These are phyloP conservation scores for Xylaria arbuscula DNA, from an alignment of 2,329 filamentous ascomycete genomes.

Conservation along the genomic window DNA sequence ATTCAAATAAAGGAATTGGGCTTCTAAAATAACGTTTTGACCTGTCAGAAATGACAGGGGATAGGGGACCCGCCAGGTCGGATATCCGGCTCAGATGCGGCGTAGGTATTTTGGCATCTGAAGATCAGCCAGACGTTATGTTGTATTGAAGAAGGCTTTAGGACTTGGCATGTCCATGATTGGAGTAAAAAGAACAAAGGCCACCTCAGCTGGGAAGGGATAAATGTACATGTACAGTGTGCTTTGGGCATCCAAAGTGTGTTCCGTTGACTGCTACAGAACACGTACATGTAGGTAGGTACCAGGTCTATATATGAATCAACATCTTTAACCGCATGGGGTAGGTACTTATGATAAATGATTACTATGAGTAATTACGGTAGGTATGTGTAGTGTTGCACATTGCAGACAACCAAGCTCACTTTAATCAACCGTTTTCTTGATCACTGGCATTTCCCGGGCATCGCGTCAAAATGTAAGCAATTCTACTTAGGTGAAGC, in stretches of 20 bases:
- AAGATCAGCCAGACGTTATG: background rate
- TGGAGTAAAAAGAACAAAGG: slow-evolving; percentile 8
- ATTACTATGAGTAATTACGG: background rate
- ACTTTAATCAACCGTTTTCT: too few species aligned
- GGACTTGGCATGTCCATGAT: slow-evolving; percentile 27
- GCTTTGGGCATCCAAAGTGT: background rate
- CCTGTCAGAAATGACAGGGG: slow-evolving; percentile 24
- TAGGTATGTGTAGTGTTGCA: background rate
- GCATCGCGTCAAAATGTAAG: background rate
- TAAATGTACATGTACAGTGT: background rate
- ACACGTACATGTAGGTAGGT: too few species aligned
- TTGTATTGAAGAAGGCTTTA: background rate
- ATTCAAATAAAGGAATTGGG: background rate
- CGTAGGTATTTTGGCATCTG: background rate
- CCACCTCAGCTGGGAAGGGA: slow-evolving; percentile 20
- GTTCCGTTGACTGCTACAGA: too few species aligned
- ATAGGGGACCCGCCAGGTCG: slow-evolving; percentile 29
- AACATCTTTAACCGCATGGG: background rate
- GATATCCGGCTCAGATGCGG: slow-evolving; percentile 32
- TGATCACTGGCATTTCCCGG: background rate
- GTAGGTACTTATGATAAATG: background rate
- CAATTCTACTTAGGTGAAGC: too few species aligned
- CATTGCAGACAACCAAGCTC: background rate
- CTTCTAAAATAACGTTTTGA: slow-evolving; percentile 11
- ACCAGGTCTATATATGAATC: background rate